A percentile compares a stretch with the other conserved stretches of the same genome.
Evolutionary conservation across 140 eudicot species (phyloP).

Genomic region (Ambrosia hybrid): DNA sequence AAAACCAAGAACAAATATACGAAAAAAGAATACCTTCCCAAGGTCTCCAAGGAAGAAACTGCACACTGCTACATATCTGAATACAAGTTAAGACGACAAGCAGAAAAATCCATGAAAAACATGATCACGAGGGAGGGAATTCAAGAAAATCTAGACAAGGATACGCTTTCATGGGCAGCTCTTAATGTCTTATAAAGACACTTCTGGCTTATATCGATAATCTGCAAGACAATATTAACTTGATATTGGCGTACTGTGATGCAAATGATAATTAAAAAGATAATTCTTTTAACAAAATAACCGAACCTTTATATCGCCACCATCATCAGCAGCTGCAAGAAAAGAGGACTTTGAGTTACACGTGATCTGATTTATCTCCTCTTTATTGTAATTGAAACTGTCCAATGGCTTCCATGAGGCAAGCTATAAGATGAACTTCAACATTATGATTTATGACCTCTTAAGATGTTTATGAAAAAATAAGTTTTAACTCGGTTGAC

Average conservation of each 20-base stretch:
- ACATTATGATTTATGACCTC: constrained; percentile 2
- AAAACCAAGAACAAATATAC: background rate
- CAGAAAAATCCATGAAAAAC: background rate
- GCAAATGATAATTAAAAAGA: background rate
- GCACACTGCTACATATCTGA: constrained; percentile 92
- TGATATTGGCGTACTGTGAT: background rate
- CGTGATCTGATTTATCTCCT: constrained; percentile 89
- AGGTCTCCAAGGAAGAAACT: constrained; percentile 93
- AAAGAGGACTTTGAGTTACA: constrained; percentile 86
- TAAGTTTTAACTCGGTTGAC: background rate
- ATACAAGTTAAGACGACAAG: constrained; percentile 31
- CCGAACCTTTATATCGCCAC: constrained; percentile 93
- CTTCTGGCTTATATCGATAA: constrained; percentile 68
- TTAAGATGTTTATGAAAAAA: background rate
- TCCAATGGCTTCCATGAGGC: constrained; percentile 66
- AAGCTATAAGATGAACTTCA: constrained; percentile 47
- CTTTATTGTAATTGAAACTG: constrained; percentile 79
- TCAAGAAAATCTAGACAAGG: constrained; percentile 29
- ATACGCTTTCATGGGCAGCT: constrained; percentile 94
- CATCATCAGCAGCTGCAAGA: constrained; percentile 93
- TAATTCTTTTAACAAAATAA: background rate
- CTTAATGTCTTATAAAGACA: constrained; percentile 83
- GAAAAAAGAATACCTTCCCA: constrained; percentile 75
- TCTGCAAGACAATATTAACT: constrained; percentile 47
- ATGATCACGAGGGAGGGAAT: background rate